Percentiles rank a stretch among this genome's conserved stretches.
Conservation (phyloP, 257 asterid species). For the Cordia subcordata region DNA sequence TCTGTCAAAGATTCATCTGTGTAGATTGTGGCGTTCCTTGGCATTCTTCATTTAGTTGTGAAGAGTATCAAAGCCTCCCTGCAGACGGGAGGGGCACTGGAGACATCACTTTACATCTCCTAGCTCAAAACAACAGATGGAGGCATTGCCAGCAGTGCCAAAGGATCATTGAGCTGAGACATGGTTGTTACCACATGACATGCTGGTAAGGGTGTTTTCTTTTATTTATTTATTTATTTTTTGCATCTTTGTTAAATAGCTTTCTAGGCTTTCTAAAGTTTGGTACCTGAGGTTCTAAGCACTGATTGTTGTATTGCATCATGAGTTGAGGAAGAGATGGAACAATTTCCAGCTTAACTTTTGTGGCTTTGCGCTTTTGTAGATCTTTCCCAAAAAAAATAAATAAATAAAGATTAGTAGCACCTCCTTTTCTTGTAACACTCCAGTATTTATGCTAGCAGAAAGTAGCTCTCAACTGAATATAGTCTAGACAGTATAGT, state of each 20-base stretch:
- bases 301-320: no score
- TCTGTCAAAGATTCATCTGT: conserved; percentile 64
- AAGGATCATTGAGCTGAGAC: conserved; percentile 61
- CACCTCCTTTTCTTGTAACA: no score
- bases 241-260: not conserved
- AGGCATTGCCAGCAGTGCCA: conserved; percentile 66
- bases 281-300: no score
- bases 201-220: conserved; percentile 54
- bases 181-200: conserved; percentile 74
- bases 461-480: no score
- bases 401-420: no score
- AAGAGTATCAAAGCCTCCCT: conserved; percentile 57
- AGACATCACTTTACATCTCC: conserved; percentile 39
- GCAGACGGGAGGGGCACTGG: conserved; percentile 63
- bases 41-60: conserved; percentile 84
- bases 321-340: no score
- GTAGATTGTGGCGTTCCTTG: conserved; percentile 78
- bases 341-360: no score
- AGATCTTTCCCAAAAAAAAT: no score
- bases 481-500: no score
- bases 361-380: no score
- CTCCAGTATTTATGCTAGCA: no score
- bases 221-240: no score
- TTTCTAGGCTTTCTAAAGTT: not conserved
- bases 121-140: conserved; percentile 58